Conservation (phyloP, 169 alveolate genomes). For the Ichthyophthirius multifiliis region DNA sequence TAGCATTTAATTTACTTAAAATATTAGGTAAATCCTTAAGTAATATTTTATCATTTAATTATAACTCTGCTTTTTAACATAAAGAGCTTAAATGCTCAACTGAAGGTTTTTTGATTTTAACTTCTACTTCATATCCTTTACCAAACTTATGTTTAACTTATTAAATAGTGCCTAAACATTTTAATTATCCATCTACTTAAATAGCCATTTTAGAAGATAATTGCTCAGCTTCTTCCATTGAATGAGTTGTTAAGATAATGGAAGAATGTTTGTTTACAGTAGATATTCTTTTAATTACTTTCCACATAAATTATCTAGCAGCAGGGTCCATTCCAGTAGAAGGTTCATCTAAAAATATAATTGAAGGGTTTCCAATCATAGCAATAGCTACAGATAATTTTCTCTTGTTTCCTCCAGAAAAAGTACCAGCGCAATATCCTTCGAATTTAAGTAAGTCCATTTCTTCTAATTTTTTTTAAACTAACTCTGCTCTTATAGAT, state of each 20-base stretch:
- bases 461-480: constrained; percentile 56
- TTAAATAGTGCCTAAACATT: constrained; percentile 74
- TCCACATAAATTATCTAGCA: constrained; percentile 87
- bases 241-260: constrained; percentile 87
- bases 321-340: constrained; percentile 92
- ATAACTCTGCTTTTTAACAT: background rate
- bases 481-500: constrained; percentile 28
- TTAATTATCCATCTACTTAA: constrained; percentile 76
- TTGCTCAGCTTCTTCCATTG: constrained; percentile 93
- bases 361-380: constrained; percentile 88
- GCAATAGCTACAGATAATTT: constrained; percentile 89
- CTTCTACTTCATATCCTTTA: constrained; percentile 77
- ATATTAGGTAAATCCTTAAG: background rate
- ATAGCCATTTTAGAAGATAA: constrained; percentile 84
- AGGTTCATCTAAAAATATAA: constrained; percentile 90
- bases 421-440: constrained; percentile 61
- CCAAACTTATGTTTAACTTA: constrained; percentile 80
- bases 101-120: constrained; percentile 31
- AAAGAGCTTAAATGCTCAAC: background rate
- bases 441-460: constrained; percentile 69
- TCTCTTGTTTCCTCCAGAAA: constrained; percentile 90
- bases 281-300: constrained; percentile 73
- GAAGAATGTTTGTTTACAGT: constrained; percentile 63
- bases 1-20: background rate
- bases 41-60: background rate